A percentile compares a stretch with the other conserved stretches of the same genome.
These are phyloP conservation scores for Staphylotrichum longicolle DNA, from an alignment of 495 filamentous ascomycete species.

Conservation along the genomic window DNA sequence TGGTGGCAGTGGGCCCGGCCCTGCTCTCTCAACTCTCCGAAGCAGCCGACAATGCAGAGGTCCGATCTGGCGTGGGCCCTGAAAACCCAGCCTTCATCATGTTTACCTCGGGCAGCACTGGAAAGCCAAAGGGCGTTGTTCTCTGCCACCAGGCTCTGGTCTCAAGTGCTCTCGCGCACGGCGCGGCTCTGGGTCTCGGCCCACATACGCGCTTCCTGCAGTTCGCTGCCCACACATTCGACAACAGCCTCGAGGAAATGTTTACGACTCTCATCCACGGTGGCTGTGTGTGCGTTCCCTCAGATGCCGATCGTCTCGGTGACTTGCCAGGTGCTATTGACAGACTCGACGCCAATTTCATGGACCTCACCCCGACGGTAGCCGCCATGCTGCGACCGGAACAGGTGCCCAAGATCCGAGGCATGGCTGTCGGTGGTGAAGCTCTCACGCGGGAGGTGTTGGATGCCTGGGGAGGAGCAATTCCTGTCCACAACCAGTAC, in stretches of 20 bases:
- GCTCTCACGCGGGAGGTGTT: constrained; percentile 25
- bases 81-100: constrained; percentile 8
- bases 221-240: constrained; percentile 60
- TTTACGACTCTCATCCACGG: constrained; percentile 52
- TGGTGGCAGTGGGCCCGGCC: background rate
- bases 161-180: constrained; percentile 33
- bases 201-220: constrained; percentile 39
- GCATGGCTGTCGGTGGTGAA: constrained; percentile 30
- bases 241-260: constrained; percentile 55
- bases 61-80: background rate
- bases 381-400: constrained; percentile 21
- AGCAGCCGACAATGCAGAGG: constrained; percentile 8
- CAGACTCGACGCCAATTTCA: constrained; percentile 23
- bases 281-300: constrained; percentile 37
- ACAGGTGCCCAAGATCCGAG: constrained; percentile 26
- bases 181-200: constrained; percentile 22
- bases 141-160: constrained; percentile 37
- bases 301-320: constrained; percentile 29
- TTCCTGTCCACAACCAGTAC: constrained; percentile 53
- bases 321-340: constrained; percentile 35
- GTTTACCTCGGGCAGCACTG: constrained; percentile 23
- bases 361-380: constrained; percentile 30
- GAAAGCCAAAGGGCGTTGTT: constrained; percentile 46
- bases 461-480: constrained; percentile 24
- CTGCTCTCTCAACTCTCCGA: constrained; percentile 6